Evolutionary conservation across 345 rosid genomes (phyloP), one percentile per base, ranked within the genome.

Genomic region (Sonneratia alba): DNA sequence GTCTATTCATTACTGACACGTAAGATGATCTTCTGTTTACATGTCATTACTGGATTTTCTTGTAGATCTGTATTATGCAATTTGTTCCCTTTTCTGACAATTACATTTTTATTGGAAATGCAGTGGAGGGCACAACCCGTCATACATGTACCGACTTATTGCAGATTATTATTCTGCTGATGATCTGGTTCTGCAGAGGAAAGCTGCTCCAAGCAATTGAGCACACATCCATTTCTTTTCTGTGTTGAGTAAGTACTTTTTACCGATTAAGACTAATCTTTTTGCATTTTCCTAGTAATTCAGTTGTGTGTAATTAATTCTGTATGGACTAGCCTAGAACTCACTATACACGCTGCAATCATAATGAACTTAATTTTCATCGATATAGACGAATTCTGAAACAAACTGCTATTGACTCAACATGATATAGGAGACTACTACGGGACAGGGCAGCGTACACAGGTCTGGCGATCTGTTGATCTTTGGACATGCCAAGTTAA

Each of bases 111-210:
- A 32, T 66, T 16, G 66, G 66, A 76, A 7, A 13, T 85, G 67
- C 89, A 96, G 99, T 19, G 99, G 98, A 79, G 99, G 98, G 73
- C 99, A 96, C 82, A 91, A 92, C 79, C 93, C 99, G 66, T 96
- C 97, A 19, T 92, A 92, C 83, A 87, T 96, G 96, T 96, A 92
- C 76, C 88, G 98, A 55, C 96, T 96, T 45, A 91, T 92, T 51
- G 96, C 97, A 3, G 99, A 96, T 78, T 91, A 92, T 85, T 96
- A 96, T 83, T 92, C 98, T 40, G 96, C 97, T 62, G 98, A 88
- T 84, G 98, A 96, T 81, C 80, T 96, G 85, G 97, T 92, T 73
- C 76, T 92, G 75, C 88, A 84, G 78, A 68, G 81, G 73, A 85
- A 82, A 76, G 66, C 83, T 66, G 71, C 83, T 67, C 42, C 81